A percentile compares a stretch with the other conserved stretches of the same genome.
Evolutionary conservation across 202 grass and related monocot species (phyloP).

Genomic region (Carex sylvatica): DNA sequence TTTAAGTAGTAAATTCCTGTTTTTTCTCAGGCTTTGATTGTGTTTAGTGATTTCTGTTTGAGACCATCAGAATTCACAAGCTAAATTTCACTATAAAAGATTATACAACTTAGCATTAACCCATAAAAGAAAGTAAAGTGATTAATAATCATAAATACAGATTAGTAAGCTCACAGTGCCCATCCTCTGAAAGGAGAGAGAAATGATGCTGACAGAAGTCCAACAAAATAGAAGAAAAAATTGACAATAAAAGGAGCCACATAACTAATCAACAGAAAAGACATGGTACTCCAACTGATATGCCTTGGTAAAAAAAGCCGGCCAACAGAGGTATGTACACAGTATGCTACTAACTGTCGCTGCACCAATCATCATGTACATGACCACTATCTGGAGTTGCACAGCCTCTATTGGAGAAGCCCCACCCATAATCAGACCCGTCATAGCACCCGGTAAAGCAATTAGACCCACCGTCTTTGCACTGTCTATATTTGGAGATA

Average conservation of each 20-base stretch:
- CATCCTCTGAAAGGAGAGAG: not conserved
- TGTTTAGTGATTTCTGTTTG: not conserved
- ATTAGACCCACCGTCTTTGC: conserved; percentile 49
- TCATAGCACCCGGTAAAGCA: conserved; percentile 48
- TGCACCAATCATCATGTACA: conserved; percentile 55
- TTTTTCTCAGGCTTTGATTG: not conserved
- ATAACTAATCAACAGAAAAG: conserved; percentile 22
- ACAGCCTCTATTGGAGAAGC: conserved; percentile 49
- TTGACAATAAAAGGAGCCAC: not conserved
- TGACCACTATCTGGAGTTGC: conserved; percentile 50
- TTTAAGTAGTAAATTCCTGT: not conserved
- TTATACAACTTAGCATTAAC: not conserved
- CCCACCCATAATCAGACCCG: conserved; percentile 48
- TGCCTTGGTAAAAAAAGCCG: conserved; percentile 45
- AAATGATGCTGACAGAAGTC: not conserved
- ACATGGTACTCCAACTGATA: conserved; percentile 43
- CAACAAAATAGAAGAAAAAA: not conserved
- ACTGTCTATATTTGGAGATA: conserved; percentile 46
- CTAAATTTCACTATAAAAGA: not conserved
- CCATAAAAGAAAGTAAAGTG: not conserved
- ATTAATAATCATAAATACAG: not conserved
- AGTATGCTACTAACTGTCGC: conserved; percentile 44
- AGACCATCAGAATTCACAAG: not conserved
- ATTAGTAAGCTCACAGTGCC: not conserved
- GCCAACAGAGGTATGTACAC: conserved; percentile 47